Evolutionary conservation across 2,329 filamentous ascomycete genomes (phyloP).

Genomic region (Talaromyces sp.): DNA sequence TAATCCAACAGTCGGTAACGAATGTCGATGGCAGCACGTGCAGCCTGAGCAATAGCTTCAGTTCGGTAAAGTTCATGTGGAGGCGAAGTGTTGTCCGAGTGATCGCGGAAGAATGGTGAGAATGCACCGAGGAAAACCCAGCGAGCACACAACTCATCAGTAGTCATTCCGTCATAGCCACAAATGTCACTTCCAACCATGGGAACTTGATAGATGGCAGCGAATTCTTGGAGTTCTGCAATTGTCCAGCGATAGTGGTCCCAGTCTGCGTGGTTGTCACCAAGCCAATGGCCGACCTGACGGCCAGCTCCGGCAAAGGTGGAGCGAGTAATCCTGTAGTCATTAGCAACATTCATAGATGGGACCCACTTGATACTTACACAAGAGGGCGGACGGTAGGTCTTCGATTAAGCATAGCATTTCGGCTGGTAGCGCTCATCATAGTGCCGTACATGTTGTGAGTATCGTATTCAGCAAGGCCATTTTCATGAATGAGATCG

Average conservation of each 20-base stretch:
- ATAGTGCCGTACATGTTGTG: constrained; percentile 75
- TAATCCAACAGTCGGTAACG: constrained; percentile 79
- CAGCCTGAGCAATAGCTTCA: constrained; percentile 60
- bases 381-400: constrained; percentile 64
- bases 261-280: constrained; percentile 60
- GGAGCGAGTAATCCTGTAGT: constrained; percentile 61
- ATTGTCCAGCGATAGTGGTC: constrained; percentile 59
- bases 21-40: constrained; percentile 65
- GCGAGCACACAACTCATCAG: constrained; percentile 67
- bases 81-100: constrained; percentile 56
- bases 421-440: constrained; percentile 66
- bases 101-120: constrained; percentile 72
- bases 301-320: constrained; percentile 70
- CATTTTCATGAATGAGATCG: constrained; percentile 63
- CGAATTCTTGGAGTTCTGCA: constrained; percentile 58
- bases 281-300: constrained; percentile 59
- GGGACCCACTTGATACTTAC: not conserved
- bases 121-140: constrained; percentile 74
- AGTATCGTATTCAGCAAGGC: constrained; percentile 67
- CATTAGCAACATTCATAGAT: not conserved
- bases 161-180: constrained; percentile 67
- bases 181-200: constrained; percentile 73
- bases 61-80: constrained; percentile 72
- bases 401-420: constrained; percentile 64
- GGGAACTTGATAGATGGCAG: constrained; percentile 64